These are phyloP conservation scores for Berberis vulgaris DNA, from an alignment of 164 flowering plant genomes.

Conservation along the genomic window DNA sequence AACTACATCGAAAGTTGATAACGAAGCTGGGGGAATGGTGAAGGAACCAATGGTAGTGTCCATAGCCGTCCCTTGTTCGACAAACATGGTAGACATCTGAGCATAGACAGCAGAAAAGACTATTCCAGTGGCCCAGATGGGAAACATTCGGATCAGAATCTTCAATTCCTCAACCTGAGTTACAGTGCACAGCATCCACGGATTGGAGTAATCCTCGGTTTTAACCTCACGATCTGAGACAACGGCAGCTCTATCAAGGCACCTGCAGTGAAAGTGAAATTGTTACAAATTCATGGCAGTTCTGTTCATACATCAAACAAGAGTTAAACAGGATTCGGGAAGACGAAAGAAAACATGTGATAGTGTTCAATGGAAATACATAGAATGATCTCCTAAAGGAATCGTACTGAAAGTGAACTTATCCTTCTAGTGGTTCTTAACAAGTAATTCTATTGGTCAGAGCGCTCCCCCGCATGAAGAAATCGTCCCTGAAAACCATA, in stretches of 20 bases:
- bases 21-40: conserved; percentile 77
- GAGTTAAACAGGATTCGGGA: too few species aligned
- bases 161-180: conserved; percentile 88
- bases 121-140: conserved; percentile 86
- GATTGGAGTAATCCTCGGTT: conserved; percentile 45
- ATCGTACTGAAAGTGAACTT: too few species aligned
- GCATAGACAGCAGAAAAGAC: conserved; percentile 81
- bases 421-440: too few species aligned
- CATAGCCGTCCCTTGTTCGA: conserved; percentile 77
- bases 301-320: neutral
- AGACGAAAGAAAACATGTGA: too few species aligned
- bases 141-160: conserved; percentile 80
- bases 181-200: conserved; percentile 75
- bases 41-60: conserved; percentile 72
- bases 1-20: conserved; percentile 68
- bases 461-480: too few species aligned
- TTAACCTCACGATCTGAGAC: conserved; percentile 41
- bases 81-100: conserved; percentile 85
- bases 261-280: conserved; percentile 28
- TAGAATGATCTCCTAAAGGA: too few species aligned
- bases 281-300: neutral
- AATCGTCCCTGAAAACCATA: too few species aligned
- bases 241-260: conserved; percentile 72
- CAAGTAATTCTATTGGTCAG: too few species aligned
- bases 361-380: too few species aligned